phyloP scores from a whole-genome alignment of 768 basidiomycete species.

The Phlegmacium glaucopus region DNA sequence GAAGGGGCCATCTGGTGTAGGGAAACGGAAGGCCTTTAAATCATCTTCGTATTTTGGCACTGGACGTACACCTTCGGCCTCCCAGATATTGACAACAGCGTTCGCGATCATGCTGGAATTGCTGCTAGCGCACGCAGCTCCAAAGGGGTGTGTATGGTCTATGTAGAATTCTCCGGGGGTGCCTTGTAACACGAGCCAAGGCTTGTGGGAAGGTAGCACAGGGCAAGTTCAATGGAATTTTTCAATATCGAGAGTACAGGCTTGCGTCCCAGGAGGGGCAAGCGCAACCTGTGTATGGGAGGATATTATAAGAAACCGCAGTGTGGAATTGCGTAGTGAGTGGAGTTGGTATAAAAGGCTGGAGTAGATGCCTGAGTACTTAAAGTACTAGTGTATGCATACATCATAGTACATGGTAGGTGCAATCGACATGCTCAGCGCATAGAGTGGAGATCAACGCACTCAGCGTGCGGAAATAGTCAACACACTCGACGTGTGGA shows the following conservation, averaged over 20 bases:
- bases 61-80: conserved; percentile 11
- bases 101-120: conserved; percentile 25
- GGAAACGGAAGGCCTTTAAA: conserved; percentile 16
- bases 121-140: conserved; percentile 21
- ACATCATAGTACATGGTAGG: no score
- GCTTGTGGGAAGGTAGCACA: conserved; percentile 24
- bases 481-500: no score
- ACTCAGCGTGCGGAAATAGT: no score
- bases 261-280: conserved; percentile 19
- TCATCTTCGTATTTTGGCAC: no score
- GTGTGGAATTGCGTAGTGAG: no score
- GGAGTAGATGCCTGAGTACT: no score
- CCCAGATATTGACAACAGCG: conserved; percentile 24
- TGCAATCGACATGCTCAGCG: no score
- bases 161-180: conserved; percentile 19
- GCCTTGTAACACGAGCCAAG: conserved; percentile 21
- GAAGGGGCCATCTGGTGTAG: conserved; percentile 5
- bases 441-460: no score
- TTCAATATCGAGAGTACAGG: conserved; percentile 24
- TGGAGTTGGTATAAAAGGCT: no score
- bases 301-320: no score
- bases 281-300: neutral
- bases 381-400: no score
- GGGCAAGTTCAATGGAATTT: conserved; percentile 29
- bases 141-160: conserved; percentile 26